phyloP scores from a whole-genome alignment of 805 yeast genomes.

The Spathaspora sp. region DNA sequence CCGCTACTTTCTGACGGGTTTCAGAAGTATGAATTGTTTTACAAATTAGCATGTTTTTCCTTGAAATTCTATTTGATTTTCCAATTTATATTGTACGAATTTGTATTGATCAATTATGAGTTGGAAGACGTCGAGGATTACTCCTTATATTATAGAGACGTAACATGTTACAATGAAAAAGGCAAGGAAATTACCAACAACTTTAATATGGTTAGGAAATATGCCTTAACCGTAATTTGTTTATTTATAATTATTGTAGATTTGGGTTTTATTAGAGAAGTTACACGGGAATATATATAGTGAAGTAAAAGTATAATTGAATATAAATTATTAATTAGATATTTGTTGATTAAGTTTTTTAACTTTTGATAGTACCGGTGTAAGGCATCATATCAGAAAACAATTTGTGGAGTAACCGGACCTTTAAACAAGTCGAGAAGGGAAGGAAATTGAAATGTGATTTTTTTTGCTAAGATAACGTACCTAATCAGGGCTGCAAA shows the following conservation, averaged over 20 bases:
- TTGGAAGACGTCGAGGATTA: constrained; percentile 5
- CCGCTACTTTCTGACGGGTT: background rate
- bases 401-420: too few species aligned
- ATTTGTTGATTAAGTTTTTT: too few species aligned
- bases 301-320: background rate
- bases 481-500: too few species aligned
- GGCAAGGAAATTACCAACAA: background rate
- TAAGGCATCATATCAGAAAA: too few species aligned
- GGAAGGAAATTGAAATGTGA: too few species aligned
- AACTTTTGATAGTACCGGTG: too few species aligned
- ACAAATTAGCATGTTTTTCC: constrained; percentile 18
- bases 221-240: background rate
- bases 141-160: constrained; percentile 8
- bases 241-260: background rate
- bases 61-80: constrained; percentile 32
- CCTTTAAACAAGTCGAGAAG: too few species aligned
- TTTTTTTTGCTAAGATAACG: too few species aligned
- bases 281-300: background rate
- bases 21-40: constrained; percentile 9
- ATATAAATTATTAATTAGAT: background rate
- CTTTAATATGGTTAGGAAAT: background rate
- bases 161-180: background rate
- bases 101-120: constrained; percentile 13
- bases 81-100: constrained; percentile 29
- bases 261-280: background rate